Percentiles rank a stretch among this genome's conserved stretches.
These are phyloP conservation scores for Chalciporus chontae DNA, from an alignment of 768 basidiomycete species.

Conservation along the genomic window DNA sequence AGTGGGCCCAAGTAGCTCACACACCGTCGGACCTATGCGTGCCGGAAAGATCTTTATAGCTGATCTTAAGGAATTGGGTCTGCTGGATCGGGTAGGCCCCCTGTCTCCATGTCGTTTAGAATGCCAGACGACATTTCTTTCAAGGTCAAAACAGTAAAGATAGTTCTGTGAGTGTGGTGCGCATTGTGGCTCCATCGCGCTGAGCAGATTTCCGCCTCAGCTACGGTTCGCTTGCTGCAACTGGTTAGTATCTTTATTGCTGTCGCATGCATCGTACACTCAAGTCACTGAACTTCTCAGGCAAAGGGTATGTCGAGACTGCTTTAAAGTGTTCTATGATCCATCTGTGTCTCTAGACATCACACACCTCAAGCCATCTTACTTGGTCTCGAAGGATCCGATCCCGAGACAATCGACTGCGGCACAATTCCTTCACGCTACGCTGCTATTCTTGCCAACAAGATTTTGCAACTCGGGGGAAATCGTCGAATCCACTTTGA, in stretches of 20 bases:
- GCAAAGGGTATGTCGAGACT: slow-evolving; percentile 61
- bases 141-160: slow-evolving; percentile 78
- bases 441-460: slow-evolving; percentile 59
- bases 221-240: slow-evolving; percentile 92
- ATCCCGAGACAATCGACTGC: slow-evolving; percentile 91
- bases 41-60: slow-evolving; percentile 85
- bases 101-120: not conserved
- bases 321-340: slow-evolving; percentile 1
- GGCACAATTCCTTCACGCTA: slow-evolving; percentile 80
- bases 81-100: slow-evolving; percentile 61
- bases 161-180: slow-evolving; percentile 60
- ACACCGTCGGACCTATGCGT: slow-evolving; percentile 84
- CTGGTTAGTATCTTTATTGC: slow-evolving; percentile 45
- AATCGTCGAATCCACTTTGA: slow-evolving; percentile 77
- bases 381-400: slow-evolving; percentile 81
- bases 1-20: slow-evolving; percentile 58
- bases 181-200: not conserved
- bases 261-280: slow-evolving; percentile 3
- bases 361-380: slow-evolving; percentile 87
- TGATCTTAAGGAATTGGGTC: slow-evolving; percentile 61
- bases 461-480: slow-evolving; percentile 68
- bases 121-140: not conserved
- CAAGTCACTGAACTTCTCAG: slow-evolving; percentile 32
- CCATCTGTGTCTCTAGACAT: slow-evolving; percentile 45
- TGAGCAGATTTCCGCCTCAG: slow-evolving; percentile 33